Evolutionary conservation across 2,329 filamentous ascomycete species (phyloP).

Genomic region (Beauveria asiatica): DNA sequence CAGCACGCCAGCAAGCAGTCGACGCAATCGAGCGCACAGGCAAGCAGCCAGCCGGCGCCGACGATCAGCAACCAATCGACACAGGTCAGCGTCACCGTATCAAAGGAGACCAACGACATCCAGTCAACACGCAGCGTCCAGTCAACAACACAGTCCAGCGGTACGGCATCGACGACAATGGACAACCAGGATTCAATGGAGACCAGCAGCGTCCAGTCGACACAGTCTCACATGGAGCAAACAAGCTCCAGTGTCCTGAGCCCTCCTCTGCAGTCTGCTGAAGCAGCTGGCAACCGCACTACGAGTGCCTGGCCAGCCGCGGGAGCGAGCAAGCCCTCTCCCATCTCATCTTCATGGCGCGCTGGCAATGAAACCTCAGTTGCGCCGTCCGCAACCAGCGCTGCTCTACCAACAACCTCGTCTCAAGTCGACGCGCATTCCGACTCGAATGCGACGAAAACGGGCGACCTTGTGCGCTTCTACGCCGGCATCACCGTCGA

Average conservation of each 20-base stretch:
- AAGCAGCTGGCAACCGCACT: not conserved
- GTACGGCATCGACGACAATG: not conserved
- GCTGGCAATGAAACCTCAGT: not conserved
- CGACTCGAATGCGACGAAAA: not conserved
- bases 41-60: too few relatives aligned
- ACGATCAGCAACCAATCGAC: not conserved
- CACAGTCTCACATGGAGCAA: not conserved
- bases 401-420: not conserved
- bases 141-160: not conserved
- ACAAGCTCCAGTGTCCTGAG: not conserved
- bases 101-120: too few relatives aligned
- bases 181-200: not conserved
- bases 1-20: too few relatives aligned
- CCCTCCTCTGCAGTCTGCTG: not conserved
- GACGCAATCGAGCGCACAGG: too few relatives aligned
- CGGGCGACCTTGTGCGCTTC: not conserved
- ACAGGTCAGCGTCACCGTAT: not conserved
- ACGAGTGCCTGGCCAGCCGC: not conserved
- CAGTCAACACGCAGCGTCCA: too few relatives aligned
- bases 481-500: not conserved
- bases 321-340: not conserved
- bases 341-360: not conserved
- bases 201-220: not conserved
- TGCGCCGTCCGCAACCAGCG: not conserved
- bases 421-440: not conserved